Base-by-base conservation (phyloP, 805 yeast species). In the Metschnikowia drakensbergensis region DNA sequence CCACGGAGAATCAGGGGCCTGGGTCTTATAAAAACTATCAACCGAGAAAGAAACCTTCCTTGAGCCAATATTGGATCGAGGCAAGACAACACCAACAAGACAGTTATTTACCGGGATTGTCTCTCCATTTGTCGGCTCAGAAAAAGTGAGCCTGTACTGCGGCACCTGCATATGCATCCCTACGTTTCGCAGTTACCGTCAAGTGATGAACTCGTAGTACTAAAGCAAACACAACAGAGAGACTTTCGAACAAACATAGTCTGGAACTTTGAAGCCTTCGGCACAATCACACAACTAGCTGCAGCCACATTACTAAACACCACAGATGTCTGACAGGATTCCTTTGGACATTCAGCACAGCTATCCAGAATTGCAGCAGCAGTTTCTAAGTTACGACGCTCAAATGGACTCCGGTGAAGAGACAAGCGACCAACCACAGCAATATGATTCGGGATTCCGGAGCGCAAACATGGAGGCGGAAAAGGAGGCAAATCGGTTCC, bases 401-500 rank as follows among this genome's bases (percentile, higher is more conserved):
- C 35, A 17, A 29, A 28, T 28, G 32, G 32, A 13, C 32, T 8
- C 25, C 6, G 32, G 41, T 9, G 41, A 37, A 13, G 32, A 37
- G 5, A 37, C 25, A 29, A 37, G 13, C 8, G 32, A 13, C 32
- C n/a, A 13, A 11, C 41, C 25, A 6, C 32, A 37, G 17, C 29
- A 26, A n/a, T n/a, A 4, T n/a, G 29, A 37, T 11, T 9, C 17
- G 0, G 29, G 29, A 6, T 6, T n/a, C 7, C 39, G 4, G 4
- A 27, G 13, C 5, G 10, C 30, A 7, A 35, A 30, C 6, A 7
- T n/a, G 13, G 35, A 25, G 3, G n/a, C 27, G 47, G 91, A 86
- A 37, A 13, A 1, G 9, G 32, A 37, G 60, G 82, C 86, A 5
- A 80, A 80, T 3, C 74, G 74, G 57, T 68, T 86, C 35, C 72